These are phyloP conservation scores for Lenwebbia sp. DNA, from an alignment of 345 rosid species.

Conservation along the genomic window DNA sequence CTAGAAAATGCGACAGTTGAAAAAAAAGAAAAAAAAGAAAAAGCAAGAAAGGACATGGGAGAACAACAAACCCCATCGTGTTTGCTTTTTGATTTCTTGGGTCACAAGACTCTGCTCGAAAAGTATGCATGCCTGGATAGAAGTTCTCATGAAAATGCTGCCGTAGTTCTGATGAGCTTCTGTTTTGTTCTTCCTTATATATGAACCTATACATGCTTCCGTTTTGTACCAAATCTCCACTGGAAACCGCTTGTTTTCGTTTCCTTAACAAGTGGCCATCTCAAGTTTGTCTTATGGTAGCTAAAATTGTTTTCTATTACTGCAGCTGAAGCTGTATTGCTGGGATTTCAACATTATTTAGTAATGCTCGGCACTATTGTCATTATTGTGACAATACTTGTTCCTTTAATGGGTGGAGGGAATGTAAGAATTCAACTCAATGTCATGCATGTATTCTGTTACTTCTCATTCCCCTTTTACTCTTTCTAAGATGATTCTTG, in stretches of 20 bases:
- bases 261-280: neutral
- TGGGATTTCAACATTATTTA: conserved; percentile 87
- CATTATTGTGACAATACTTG: conserved; percentile 54
- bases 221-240: neutral
- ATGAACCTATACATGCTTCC: neutral
- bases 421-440: conserved; percentile 30
- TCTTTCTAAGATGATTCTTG: neutral
- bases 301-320: neutral
- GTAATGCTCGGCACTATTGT: conserved; percentile 88
- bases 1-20: neutral
- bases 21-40: neutral
- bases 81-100: neutral
- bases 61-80: neutral
- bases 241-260: neutral
- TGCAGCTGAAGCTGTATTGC: conserved; percentile 64
- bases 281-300: neutral
- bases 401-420: conserved; percentile 84
- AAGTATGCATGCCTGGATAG: neutral
- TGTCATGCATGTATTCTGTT: neutral
- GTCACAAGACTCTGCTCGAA: neutral
- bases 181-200: neutral
- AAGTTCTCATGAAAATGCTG: neutral
- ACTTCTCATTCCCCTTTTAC: neutral
- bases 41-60: neutral
- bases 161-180: neutral